Conservation (phyloP, 1,139 yeast species). For the Yarrowia galli region DNA sequence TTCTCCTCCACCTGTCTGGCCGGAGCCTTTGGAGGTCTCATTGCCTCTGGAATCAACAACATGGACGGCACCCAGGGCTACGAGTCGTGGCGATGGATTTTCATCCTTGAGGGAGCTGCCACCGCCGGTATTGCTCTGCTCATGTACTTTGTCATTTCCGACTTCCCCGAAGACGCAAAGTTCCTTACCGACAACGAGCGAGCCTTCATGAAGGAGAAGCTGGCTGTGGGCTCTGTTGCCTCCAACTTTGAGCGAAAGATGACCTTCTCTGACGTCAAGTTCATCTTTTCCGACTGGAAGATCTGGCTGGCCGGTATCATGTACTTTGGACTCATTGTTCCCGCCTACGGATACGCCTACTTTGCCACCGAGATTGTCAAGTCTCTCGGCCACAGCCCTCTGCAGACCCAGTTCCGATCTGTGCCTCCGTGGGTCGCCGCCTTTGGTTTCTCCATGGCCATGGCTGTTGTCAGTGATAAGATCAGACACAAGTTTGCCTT, state of each 20-base stretch:
- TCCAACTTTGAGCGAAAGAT: conserved; percentile 52
- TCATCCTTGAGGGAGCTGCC: conserved; percentile 73
- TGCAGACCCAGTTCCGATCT: conserved; percentile 69
- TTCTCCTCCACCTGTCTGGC: conserved; percentile 75
- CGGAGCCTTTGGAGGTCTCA: conserved; percentile 83
- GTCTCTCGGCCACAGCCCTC: conserved; percentile 64
- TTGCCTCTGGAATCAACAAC: conserved; percentile 66
- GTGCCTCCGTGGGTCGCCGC: conserved; percentile 77
- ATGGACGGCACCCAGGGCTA: conserved; percentile 59
- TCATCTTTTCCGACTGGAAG: conserved; percentile 53
- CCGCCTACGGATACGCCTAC: conserved; percentile 75
- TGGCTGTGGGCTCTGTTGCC: conserved; percentile 53
- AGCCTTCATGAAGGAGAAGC: conserved; percentile 53
- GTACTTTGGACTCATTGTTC: conserved; percentile 69
- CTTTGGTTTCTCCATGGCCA: conserved; percentile 61
- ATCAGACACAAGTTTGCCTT: conserved; percentile 59
- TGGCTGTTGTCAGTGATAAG: conserved; percentile 57
- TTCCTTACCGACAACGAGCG: conserved; percentile 55
- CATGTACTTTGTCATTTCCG: conserved; percentile 72
- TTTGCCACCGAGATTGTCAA: conserved; percentile 71
- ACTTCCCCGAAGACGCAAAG: conserved; percentile 72
- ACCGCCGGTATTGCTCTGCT: conserved; percentile 68
- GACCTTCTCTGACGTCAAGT: conserved; percentile 48
- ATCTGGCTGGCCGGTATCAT: conserved; percentile 65
- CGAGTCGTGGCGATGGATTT: conserved; percentile 76